Evolutionary conservation across 768 basidiomycete genomes (phyloP).

Genomic region (Tulasnella sp.): DNA sequence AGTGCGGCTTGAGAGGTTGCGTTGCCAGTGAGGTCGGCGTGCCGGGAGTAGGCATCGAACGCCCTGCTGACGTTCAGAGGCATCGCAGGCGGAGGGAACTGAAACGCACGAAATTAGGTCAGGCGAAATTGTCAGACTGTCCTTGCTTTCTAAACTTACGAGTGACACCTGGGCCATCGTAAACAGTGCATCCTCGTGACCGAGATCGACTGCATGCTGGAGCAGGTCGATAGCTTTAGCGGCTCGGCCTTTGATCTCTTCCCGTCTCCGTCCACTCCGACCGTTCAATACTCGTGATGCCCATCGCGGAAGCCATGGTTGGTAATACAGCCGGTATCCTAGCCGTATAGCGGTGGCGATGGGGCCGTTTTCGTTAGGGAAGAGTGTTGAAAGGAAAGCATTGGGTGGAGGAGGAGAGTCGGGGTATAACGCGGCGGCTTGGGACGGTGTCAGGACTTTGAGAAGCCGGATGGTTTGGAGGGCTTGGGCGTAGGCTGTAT

Average conservation of each 20-base stretch:
- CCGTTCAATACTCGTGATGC: slow-evolving; percentile 39
- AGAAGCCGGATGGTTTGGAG: slow-evolving; percentile 14
- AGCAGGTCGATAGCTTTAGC: slow-evolving; percentile 78
- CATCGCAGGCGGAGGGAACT: slow-evolving; percentile 43
- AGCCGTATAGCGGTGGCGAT: slow-evolving; percentile 67
- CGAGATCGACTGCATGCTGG: slow-evolving; percentile 75
- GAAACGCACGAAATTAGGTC: slow-evolving; percentile 60
- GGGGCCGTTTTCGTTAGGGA: slow-evolving; percentile 65
- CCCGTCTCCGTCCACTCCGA: slow-evolving; percentile 47
- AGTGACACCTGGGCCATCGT: slow-evolving; percentile 62
- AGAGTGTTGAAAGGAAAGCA: slow-evolving; percentile 59
- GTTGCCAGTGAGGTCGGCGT: slow-evolving; percentile 70
- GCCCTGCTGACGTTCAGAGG: slow-evolving; percentile 57
- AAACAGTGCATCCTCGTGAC: slow-evolving; percentile 68
- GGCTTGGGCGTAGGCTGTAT: slow-evolving; percentile 12
- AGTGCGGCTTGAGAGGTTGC: slow-evolving; percentile 80
- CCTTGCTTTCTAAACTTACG: slow-evolving; percentile 42
- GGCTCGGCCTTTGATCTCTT: slow-evolving; percentile 64
- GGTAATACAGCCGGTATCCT: slow-evolving; percentile 58
- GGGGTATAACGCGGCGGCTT: slow-evolving; percentile 8
- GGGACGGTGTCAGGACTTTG: slow-evolving; percentile 15
- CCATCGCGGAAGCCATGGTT: slow-evolving; percentile 49
- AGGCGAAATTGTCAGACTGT: background rate
- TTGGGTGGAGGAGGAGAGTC: slow-evolving; percentile 34
- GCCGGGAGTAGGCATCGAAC: slow-evolving; percentile 56